Evolutionary conservation across 257 asterid genomes (phyloP), one percentile per base, ranked within the genome.

Genomic region (Petunia axillaris): DNA sequence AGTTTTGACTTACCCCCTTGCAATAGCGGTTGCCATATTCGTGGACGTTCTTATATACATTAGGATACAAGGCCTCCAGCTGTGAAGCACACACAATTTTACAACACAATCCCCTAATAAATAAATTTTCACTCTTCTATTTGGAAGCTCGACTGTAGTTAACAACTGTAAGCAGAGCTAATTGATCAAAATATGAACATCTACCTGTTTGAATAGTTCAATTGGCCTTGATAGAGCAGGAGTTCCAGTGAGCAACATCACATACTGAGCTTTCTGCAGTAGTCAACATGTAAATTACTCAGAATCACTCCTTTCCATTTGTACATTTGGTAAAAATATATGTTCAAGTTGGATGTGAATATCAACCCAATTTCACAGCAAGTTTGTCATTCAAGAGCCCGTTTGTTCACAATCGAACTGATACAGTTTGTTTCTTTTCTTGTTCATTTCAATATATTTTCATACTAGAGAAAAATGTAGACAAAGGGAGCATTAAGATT

Each of bases 201-300:
- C 57, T 80, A 95, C 98, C 98, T 93, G 99, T 88, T 93, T 95
- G 82, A 84, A 92, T 75, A 93, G 91, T 85, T 95, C 99, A 74
- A 95, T 92, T 39, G 99, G 99, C 37, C 99, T 89, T 43, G 99
- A 95, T 80, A 95, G 87, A 57, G 98, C 99, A 81, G 99, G 99
- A 81, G 99, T 95, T 83, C 99, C 98, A 85, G 98, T 95, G 77
- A 93, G 97, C 91, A 95, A 85, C 85, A 93, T 91, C 60, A 81
- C 89, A 82, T 88, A 92, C 80, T 82, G 92, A 78, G 98, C 98
- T 91, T 90, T 93, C 98, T 95, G 79, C 76, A 81, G 84, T 79
- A 73, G 82, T 80, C 80, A 86, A 81, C 40, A 5, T 81, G 54
- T 4, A 43, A 59, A 71, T 62, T 73, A 37, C 62, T 59, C 52